Conservation (phyloP, 257 asterid genomes). For the Apocynum venetum region DNA sequence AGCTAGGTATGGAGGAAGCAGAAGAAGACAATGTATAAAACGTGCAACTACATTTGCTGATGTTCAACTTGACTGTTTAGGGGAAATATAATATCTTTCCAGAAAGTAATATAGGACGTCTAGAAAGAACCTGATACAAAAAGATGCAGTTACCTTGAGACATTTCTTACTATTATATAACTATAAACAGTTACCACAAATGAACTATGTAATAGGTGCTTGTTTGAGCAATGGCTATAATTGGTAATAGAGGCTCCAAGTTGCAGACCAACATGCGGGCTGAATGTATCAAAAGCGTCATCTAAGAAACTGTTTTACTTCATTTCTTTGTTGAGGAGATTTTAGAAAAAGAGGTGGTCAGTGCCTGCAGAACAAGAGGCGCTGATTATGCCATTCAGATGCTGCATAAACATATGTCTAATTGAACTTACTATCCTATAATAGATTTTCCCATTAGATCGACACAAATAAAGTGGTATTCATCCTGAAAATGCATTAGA, state of each 20-base stretch:
- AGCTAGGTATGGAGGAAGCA: neutral
- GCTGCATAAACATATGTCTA: neutral
- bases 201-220: neutral
- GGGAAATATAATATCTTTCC: neutral
- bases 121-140: neutral
- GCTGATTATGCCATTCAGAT: neutral
- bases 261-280: neutral
- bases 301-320: neutral
- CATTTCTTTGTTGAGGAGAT: neutral
- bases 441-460: neutral
- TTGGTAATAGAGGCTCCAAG: neutral
- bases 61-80: neutral
- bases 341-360: neutral
- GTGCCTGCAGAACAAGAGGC: neutral
- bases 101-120: neutral
- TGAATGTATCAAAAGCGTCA: neutral
- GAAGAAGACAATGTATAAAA: neutral
- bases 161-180: neutral
- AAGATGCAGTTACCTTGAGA: neutral
- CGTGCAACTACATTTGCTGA: neutral
- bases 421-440: neutral
- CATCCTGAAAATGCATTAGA: conserved; percentile 8
- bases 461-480: neutral
- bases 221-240: neutral
- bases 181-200: neutral